Evolutionary conservation across 2,329 filamentous ascomycete species (phyloP).

Genomic region (Penicillium italicum): DNA sequence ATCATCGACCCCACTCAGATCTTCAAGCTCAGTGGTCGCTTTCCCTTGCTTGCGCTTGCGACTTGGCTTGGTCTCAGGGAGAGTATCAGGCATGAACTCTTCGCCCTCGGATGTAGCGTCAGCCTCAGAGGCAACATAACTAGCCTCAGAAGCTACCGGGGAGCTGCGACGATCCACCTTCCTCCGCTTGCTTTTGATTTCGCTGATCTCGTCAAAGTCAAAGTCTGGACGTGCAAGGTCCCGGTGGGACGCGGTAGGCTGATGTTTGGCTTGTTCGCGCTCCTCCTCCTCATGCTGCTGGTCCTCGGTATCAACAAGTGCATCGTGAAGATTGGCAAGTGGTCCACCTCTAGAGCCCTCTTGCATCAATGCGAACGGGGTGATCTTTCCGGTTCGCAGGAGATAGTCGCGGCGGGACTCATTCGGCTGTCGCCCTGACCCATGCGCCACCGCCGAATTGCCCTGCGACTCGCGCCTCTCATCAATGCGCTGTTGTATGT

Average conservation of each 20-base stretch:
- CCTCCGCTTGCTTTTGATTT: constrained; percentile 32
- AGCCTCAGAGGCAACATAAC: constrained; percentile 34
- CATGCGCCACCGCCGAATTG: constrained; percentile 43
- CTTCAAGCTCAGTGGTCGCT: constrained; percentile 47
- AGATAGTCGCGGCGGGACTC: constrained; percentile 86
- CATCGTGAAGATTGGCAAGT: constrained; percentile 69
- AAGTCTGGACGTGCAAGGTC: constrained; percentile 72
- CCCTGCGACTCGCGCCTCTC: constrained; percentile 62
- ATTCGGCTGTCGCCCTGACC: constrained; percentile 60
- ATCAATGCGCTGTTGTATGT: constrained; percentile 78
- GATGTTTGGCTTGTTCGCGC: constrained; percentile 39
- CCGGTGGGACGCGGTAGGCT: constrained; percentile 62
- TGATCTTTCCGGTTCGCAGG: constrained; percentile 95
- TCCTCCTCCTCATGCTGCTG: constrained; percentile 54
- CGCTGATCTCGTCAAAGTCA: constrained; percentile 46
- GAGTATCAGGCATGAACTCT: constrained; percentile 33
- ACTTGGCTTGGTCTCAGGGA: constrained; percentile 16
- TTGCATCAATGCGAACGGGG: constrained; percentile 80
- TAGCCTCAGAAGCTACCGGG: constrained; percentile 26
- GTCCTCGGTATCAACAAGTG: constrained; percentile 77
- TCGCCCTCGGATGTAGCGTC: constrained; percentile 35
- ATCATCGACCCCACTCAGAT: constrained; percentile 71
- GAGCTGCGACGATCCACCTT: constrained; percentile 24
- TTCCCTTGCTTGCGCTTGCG: constrained; percentile 23
- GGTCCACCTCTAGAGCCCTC: constrained; percentile 56